phyloP scores from a whole-genome alignment of 768 basidiomycete species.

The Termitomyces sp. region DNA sequence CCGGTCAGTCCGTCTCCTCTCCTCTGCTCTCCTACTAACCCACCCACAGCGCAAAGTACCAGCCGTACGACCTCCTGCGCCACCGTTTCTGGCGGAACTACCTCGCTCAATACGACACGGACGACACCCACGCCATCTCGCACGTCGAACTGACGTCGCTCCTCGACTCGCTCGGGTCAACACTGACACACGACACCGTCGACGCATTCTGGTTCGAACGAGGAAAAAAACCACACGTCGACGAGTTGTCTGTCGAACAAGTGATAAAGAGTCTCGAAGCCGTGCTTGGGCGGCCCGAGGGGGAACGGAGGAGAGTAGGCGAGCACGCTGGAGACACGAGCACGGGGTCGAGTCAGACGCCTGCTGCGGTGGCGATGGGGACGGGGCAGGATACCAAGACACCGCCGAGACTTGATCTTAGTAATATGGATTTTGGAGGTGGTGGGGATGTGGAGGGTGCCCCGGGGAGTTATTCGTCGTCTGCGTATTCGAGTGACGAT shows the following conservation, averaged over 20 bases:
- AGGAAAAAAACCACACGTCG: conserved; percentile 57
- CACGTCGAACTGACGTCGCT: conserved; percentile 88
- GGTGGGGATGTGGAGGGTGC: conserved; percentile 5
- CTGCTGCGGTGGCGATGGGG: conserved; percentile 21
- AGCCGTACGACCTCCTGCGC: conserved; percentile 88
- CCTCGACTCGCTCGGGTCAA: conserved; percentile 96
- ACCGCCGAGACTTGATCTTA: background rate
- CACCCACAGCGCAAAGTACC: conserved; percentile 75
- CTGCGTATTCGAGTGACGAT: conserved; percentile 39
- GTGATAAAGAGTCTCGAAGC: conserved; percentile 81
- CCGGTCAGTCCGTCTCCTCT: conserved; percentile 34
- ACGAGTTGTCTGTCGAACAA: conserved; percentile 76
- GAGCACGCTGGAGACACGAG: conserved; percentile 26
- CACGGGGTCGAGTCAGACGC: conserved; percentile 26
- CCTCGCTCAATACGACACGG: conserved; percentile 85
- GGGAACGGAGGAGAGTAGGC: conserved; percentile 64
- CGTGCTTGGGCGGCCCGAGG: conserved; percentile 68
- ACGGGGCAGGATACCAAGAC: conserved; percentile 24
- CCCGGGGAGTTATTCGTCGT: conserved; percentile 21
- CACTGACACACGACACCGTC: conserved; percentile 74
- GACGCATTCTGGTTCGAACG: conserved; percentile 75
- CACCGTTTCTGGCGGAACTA: conserved; percentile 90
- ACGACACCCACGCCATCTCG: conserved; percentile 70
- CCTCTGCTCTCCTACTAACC: background rate
- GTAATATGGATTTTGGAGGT: conserved; percentile 11